These are phyloP conservation scores for Ogataea saltuana DNA, from an alignment of 805 yeast genomes.

Conservation along the genomic window DNA sequence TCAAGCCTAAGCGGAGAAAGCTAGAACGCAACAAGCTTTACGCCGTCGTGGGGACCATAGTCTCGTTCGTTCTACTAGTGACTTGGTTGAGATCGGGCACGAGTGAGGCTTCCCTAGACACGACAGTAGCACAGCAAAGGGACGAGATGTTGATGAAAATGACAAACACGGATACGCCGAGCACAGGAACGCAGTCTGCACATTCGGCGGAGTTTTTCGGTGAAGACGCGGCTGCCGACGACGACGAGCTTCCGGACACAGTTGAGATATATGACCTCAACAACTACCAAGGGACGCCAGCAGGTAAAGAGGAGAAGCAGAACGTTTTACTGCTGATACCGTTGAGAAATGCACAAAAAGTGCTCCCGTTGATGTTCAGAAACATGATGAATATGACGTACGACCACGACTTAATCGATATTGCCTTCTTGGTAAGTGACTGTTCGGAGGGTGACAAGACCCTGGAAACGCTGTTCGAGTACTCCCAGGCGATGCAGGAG, in stretches of 20 bases:
- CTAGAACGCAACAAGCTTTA: slow-evolving; percentile 6
- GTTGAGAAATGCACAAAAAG: slow-evolving; percentile 73
- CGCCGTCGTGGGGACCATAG: slow-evolving; percentile 5
- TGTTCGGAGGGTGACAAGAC: slow-evolving; percentile 70
- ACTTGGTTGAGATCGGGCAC: slow-evolving; percentile 7
- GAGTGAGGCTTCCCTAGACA: background rate
- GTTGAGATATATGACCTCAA: slow-evolving; percentile 65
- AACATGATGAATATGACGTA: slow-evolving; percentile 85
- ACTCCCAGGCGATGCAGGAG: slow-evolving; percentile 66
- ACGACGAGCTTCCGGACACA: slow-evolving; percentile 13
- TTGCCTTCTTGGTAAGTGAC: slow-evolving; percentile 79
- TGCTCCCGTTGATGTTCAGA: slow-evolving; percentile 78
- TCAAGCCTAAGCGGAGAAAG: slow-evolving; percentile 22
- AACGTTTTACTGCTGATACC: slow-evolving; percentile 73
- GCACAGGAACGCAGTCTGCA: no score
- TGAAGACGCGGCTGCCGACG: slow-evolving; percentile 1
- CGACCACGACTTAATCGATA: slow-evolving; percentile 75
- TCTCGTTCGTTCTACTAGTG: slow-evolving; percentile 8
- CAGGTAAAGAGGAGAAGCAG: slow-evolving; percentile 56
- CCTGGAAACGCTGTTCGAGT: slow-evolving; percentile 62
- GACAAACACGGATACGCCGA: no score
- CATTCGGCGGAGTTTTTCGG: slow-evolving; percentile 1
- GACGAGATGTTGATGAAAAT: slow-evolving; percentile 1
- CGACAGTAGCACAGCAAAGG: background rate
- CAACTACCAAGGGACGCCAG: slow-evolving; percentile 52